Evolutionary conservation across 345 rosid genomes (phyloP), one percentile per base, ranked within the genome.

Genomic region (Aethionema arabicum): DNA sequence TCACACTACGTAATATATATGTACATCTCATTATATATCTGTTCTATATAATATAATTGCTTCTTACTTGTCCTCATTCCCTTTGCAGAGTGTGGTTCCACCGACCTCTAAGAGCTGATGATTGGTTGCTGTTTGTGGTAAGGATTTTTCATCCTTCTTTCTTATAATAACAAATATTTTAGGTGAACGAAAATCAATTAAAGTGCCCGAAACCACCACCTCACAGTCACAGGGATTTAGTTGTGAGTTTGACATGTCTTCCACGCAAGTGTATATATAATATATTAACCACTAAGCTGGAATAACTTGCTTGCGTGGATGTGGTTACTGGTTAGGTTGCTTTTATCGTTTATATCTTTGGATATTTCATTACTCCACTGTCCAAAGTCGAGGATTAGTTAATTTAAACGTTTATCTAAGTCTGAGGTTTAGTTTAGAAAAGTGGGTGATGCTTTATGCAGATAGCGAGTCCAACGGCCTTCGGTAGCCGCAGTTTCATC

Each of bases 101-200:
- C 76, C 76, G 85, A 59, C 66, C 81, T 11, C 21, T 85, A 31
- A 85, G 85, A 76, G 97, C 97, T 27, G 96, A 90, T 70, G 99
- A 93, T 56, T 93, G 99, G 99, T 57, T 90, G 45, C 66, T 93
- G 52, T 93, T 77, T 67, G 90, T 73, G 77, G 99, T 84, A 87
- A 79, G 68, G 32, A 32, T 21, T 75, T 52, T 11, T 64, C 35
- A 36, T 49, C 4, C 54, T 5, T 47, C 6, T 52, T 21, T 13
- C 7, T 58, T 37, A 27, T 53, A 27, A 44, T 4, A 40, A 32
- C 30, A 2, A 59, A 21, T 51, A n/a, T 59, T 42, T 49, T 58
- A n/a, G n/a, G 41, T 9, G 41, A 40, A 63, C 43, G 4, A 32
- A 33, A 49, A 42, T 44, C 27, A 21, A 21, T 50, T 31, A 39